Conservation (phyloP, 306 rosid species). For the Quercus engelmannii region DNA sequence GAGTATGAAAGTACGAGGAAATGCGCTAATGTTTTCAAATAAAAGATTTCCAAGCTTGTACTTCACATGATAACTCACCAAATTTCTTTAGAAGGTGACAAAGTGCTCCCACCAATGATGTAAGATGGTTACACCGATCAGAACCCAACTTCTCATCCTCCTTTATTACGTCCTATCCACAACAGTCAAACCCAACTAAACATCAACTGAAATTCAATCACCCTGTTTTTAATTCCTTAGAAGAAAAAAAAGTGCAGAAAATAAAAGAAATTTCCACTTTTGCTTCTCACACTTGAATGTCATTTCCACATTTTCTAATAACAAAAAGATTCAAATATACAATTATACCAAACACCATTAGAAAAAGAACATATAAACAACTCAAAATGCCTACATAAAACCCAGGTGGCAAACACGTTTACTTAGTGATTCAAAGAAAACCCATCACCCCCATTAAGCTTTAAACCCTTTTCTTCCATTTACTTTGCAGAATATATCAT, state of each 20-base stretch:
- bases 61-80: conserved; percentile 37
- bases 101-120: conserved; percentile 53
- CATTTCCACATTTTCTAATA: not conserved
- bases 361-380: not conserved
- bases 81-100: conserved; percentile 70
- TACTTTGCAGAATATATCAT: not conserved
- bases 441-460: not conserved
- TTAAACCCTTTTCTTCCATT: not conserved
- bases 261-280: too few species aligned
- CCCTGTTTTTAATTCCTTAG: not conserved
- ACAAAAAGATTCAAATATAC: not conserved
- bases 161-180: conserved; percentile 39
- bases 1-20: not conserved
- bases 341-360: too few species aligned
- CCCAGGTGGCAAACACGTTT: not conserved
- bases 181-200: conserved; percentile 15
- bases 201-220: not conserved
- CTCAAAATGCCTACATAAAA: not conserved
- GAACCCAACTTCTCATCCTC: conserved; percentile 46
- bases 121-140: conserved; percentile 40
- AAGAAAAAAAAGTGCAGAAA: not conserved
- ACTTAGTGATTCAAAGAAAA: not conserved
- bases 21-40: not conserved
- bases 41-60: conserved; percentile 3
- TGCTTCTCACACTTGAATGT: not conserved